Percentiles rank a stretch among this genome's conserved stretches.
Conservation (phyloP, 106 monocot species). For the Phalaenopsis aphrodite region DNA sequence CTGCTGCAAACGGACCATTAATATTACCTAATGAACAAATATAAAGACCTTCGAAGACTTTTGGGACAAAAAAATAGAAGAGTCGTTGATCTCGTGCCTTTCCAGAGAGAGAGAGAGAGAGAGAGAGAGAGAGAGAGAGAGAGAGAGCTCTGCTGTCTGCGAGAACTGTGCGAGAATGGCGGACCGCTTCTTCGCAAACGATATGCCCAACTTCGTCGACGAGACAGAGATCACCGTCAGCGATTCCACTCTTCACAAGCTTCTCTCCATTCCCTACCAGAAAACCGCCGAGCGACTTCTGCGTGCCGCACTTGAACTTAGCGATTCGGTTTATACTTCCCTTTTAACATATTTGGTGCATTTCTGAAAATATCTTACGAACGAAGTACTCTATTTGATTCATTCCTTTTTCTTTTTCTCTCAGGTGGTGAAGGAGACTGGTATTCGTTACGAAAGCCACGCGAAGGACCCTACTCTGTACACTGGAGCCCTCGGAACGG, state of each 20-base stretch:
- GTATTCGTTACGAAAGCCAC: slow-evolving; percentile 23
- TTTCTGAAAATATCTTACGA: not conserved
- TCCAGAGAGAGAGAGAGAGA: not conserved
- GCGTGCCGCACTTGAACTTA: slow-evolving; percentile 41
- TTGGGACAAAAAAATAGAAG: too few relatives aligned
- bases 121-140: slow-evolving; percentile 1
- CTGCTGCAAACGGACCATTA: too few relatives aligned
- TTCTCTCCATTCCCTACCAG: slow-evolving; percentile 46
- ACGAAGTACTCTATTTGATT: not conserved
- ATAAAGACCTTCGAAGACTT: too few relatives aligned
- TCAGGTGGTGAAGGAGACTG: slow-evolving; percentile 76
- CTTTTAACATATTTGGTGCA: not conserved
- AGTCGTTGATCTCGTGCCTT: too few relatives aligned
- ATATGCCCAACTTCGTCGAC: slow-evolving; percentile 49
- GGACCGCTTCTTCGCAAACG: slow-evolving; percentile 66
- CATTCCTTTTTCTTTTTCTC: not conserved
- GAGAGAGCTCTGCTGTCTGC: slow-evolving; percentile 1
- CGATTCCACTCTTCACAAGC: slow-evolving; percentile 22
- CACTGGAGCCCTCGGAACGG: slow-evolving; percentile 73
- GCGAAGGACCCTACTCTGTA: slow-evolving; percentile 57
- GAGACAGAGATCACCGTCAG: slow-evolving; percentile 19
- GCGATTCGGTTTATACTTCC: slow-evolving; percentile 26
- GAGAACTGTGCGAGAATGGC: slow-evolving; percentile 46
- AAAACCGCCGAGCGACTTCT: slow-evolving; percentile 33
- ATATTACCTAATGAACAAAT: too few relatives aligned